A percentile compares a stretch with the other conserved stretches of the same genome.
Evolutionary conservation across 140 eudicot species (phyloP).

Genomic region (Flaveria floridana): DNA sequence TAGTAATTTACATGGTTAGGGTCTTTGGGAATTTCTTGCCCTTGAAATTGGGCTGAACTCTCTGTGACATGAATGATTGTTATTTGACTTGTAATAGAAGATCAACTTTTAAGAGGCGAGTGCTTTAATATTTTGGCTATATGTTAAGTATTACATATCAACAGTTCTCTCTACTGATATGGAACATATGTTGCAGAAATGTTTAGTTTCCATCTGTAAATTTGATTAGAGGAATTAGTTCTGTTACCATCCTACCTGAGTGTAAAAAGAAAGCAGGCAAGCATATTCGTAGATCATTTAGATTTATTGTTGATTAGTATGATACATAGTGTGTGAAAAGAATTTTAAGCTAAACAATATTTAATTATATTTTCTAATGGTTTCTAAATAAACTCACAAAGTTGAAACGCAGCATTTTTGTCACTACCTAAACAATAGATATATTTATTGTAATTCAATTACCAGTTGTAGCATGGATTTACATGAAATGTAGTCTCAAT

Average conservation of each 20-base stretch:
- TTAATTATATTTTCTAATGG: not conserved
- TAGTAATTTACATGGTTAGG: not conserved
- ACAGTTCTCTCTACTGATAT: not conserved
- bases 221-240: not conserved
- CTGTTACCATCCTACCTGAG: not conserved
- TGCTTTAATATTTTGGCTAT: not conserved
- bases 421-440: not conserved
- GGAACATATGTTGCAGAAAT: not conserved
- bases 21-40: not conserved
- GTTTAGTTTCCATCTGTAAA: conserved; percentile 9
- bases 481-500: not conserved
- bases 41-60: not conserved
- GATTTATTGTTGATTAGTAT: not conserved
- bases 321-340: not conserved
- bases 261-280: not conserved
- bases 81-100: not conserved
- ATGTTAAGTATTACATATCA: not conserved
- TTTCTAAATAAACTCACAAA: not conserved
- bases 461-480: not conserved
- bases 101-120: not conserved
- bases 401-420: not conserved
- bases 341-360: not conserved
- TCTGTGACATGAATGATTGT: not conserved
- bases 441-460: not conserved
- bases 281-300: not conserved